Percentiles rank a stretch among this genome's conserved stretches.
Conservation (phyloP, 371 early-diverging fungal genomes). For the Massospora cicadina region DNA sequence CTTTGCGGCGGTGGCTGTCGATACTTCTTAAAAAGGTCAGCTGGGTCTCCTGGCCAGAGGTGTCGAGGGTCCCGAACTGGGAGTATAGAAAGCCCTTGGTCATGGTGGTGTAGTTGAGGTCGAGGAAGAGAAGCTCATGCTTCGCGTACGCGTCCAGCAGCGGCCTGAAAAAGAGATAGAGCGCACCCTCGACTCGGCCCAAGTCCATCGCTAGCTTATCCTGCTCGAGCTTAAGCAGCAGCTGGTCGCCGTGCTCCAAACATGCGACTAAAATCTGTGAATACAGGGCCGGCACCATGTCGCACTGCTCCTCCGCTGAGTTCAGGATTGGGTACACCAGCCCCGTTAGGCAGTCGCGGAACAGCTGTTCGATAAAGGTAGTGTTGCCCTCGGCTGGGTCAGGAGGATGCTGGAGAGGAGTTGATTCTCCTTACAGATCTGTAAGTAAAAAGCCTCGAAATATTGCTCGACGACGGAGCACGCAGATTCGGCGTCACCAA, state of each 20-base stretch:
- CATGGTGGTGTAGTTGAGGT: constrained; percentile 3
- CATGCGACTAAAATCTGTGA: background rate
- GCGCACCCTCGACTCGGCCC: background rate
- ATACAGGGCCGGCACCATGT: constrained; percentile 3
- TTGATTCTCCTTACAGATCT: constrained; percentile 2
- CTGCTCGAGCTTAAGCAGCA: background rate
- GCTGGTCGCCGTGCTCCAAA: background rate
- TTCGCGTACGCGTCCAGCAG: background rate
- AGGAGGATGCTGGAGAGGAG: background rate
- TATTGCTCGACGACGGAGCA: background rate
- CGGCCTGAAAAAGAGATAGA: background rate
- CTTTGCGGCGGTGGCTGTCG: background rate
- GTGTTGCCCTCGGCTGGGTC: constrained; percentile 4
- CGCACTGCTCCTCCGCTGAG: constrained; percentile 7
- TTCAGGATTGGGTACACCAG: background rate
- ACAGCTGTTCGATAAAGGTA: constrained; percentile 4
- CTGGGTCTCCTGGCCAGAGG: background rate
- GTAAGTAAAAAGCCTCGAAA: background rate
- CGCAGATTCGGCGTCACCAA: background rate
- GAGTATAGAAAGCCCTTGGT: background rate
- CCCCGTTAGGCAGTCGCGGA: background rate
- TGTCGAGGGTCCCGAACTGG: background rate
- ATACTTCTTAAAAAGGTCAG: background rate
- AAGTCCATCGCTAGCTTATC: background rate
- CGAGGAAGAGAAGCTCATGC: constrained; percentile 1